phyloP scores from a whole-genome alignment of 148 eudicot genomes.

The Dysphania ambrosioides region DNA sequence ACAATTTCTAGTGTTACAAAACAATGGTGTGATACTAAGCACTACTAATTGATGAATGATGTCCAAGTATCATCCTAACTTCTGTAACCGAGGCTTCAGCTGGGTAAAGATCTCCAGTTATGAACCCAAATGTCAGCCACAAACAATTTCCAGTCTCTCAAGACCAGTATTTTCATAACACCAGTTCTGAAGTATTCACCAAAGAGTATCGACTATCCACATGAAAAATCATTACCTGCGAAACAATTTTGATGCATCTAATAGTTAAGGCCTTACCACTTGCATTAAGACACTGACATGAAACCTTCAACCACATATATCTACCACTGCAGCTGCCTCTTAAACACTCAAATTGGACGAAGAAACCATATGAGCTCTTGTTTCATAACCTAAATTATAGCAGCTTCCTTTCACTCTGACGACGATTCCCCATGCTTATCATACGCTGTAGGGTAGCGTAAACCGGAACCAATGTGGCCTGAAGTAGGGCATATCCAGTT shows the following conservation, averaged over 20 bases:
- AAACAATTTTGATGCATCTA: not conserved
- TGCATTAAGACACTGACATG: conserved; percentile 6
- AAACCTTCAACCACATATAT: not conserved
- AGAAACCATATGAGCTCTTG: not conserved
- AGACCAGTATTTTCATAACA: not conserved
- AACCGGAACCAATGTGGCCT: conserved; percentile 68
- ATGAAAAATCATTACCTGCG: not conserved
- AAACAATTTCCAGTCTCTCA: not conserved
- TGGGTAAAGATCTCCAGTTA: not conserved
- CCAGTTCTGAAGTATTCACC: not conserved
- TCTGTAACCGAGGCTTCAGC: conserved; percentile 5
- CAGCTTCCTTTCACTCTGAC: conserved; percentile 20
- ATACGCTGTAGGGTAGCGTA: conserved; percentile 58
- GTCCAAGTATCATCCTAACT: not conserved
- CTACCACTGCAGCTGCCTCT: conserved; percentile 1
- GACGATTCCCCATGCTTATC: conserved; percentile 36
- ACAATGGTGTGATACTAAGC: conserved; percentile 2
- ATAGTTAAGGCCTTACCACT: conserved; percentile 1
- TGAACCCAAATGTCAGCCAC: not conserved
- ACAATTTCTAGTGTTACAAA: conserved; percentile 11
- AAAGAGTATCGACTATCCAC: conserved; percentile 21
- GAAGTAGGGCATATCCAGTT: conserved; percentile 74
- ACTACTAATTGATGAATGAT: not conserved
- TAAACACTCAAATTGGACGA: not conserved
- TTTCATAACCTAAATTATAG: not conserved